A percentile compares a stretch with the other conserved stretches of the same genome.
These are phyloP conservation scores for Globisporangium ultimum DNA, from an alignment of 352 stramenopile species.

Conservation along the genomic window DNA sequence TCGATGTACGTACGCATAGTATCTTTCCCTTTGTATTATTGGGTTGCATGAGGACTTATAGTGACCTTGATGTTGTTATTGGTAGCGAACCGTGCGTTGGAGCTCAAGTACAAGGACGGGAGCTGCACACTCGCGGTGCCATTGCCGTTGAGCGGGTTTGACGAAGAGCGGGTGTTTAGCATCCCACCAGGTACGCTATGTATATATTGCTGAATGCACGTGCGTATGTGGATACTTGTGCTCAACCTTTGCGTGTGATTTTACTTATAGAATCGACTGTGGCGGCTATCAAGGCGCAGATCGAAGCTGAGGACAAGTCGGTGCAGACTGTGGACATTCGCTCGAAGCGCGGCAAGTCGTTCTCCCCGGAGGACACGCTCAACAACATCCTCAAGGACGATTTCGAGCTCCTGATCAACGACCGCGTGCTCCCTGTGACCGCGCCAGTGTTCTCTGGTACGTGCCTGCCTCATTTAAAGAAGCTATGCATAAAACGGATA, in stretches of 20 bases:
- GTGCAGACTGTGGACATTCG: constrained; percentile 69
- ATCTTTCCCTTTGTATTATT: not conserved
- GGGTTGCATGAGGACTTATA: not conserved
- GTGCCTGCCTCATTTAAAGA: not conserved
- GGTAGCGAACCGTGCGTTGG: constrained; percentile 40
- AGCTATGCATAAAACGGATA: not conserved
- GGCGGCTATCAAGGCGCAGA: constrained; percentile 65
- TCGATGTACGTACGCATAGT: constrained; percentile 7
- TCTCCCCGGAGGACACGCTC: constrained; percentile 60
- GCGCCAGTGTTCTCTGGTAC: constrained; percentile 65
- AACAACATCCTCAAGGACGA: constrained; percentile 72
- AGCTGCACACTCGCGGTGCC: constrained; percentile 72
- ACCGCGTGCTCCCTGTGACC: constrained; percentile 64
- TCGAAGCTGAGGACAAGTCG: constrained; percentile 71
- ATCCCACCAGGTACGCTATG: constrained; percentile 47
- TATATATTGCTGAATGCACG: not conserved
- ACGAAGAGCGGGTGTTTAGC: constrained; percentile 78
- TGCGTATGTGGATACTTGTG: not conserved
- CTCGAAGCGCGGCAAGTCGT: constrained; percentile 50
- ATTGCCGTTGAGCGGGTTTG: constrained; percentile 71
- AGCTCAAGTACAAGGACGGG: constrained; percentile 81
- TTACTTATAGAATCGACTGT: constrained; percentile 63
- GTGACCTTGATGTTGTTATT: not conserved
- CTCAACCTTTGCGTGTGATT: not conserved
- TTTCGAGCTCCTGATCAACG: constrained; percentile 82